Base-by-base conservation (phyloP, 352 stramenopile species). In the Aphanomyces cochlioides region DNA sequence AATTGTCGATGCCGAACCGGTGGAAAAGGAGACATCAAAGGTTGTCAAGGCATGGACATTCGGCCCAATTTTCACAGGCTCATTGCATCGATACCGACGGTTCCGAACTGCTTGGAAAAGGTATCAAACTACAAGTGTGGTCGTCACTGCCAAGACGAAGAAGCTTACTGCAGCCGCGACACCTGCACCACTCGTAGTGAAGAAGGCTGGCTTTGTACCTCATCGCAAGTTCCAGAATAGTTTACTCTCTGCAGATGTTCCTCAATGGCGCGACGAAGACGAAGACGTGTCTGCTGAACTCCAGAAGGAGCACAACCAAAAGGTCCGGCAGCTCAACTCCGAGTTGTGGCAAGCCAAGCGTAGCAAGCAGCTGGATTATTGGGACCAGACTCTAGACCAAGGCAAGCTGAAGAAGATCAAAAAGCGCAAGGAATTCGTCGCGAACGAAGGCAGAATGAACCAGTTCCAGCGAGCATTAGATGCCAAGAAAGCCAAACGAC, bases 371-470 rank as follows among this genome's bases (percentile, higher is more conserved):
- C 85, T 88, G 56, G 86, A 90, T 73, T 84, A 81, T 39, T 94
- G 87, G 87, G 80, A 94, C 66, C 83, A 90, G 47, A 81, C 81
- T 19, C 76, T 94, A 2, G 87, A 94, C 67, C 59, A 66, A 7
- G 87, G 87, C 43, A 90, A 94, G 60, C 61, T 87, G 7, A 92
- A 92, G 68, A 94, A 92, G 75, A 73, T 92, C 59, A 90, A 90
- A 76, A 90, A 91, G 73, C 82, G 84, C 61, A 92, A 90, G 59
- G 83, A 89, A 57, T 94, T 94, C 67, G 75, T 90, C 15, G 37
- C 83, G 7, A 94, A 94, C 67, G 77, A 94, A 81, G 87, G 87
- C 56, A 74, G 71, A 47, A 71, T 76, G 17, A 94, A 94, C 73
- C 78, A 74, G 38, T 94, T 94, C 73, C 84, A 91, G 67, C 74